A percentile compares a stretch with the other conserved stretches of the same genome.
Conservation (phyloP, 169 alveolate genomes). For the Plasmodium gaboni region DNA sequence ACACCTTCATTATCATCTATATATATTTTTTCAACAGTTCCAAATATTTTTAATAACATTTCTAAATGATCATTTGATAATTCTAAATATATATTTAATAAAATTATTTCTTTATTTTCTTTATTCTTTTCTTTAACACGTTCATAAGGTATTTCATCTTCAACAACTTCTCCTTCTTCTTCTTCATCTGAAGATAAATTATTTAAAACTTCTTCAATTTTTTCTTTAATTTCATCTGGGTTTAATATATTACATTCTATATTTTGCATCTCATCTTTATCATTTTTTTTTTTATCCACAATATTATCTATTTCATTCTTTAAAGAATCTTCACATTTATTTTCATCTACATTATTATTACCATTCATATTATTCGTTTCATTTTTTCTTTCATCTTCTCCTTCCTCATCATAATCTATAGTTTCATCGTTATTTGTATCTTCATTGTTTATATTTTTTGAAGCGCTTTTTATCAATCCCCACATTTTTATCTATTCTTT, state of each 20-base stretch:
- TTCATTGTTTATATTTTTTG: too few relatives aligned
- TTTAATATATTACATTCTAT: not conserved
- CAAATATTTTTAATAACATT: conserved; percentile 26
- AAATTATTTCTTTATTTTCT: conserved; percentile 33
- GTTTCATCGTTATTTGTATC: conserved; percentile 3
- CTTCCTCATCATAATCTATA: conserved; percentile 27
- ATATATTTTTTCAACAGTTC: conserved; percentile 12
- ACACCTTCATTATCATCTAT: conserved; percentile 56
- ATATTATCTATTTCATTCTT: not conserved
- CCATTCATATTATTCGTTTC: not conserved
- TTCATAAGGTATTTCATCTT: conserved; percentile 72
- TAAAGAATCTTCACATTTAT: not conserved
- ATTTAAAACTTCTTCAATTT: conserved; percentile 15
- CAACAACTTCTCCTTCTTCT: conserved; percentile 74
- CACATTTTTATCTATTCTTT: too few relatives aligned
- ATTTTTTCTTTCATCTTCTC: not conserved
- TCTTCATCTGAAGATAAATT: conserved; percentile 60
- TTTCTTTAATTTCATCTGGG: conserved; percentile 16
- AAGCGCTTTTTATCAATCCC: too few relatives aligned
- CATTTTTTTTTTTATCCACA: not conserved
- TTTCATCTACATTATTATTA: not conserved
- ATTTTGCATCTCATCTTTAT: not conserved
- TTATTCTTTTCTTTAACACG: conserved; percentile 49
- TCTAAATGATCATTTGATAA: conserved; percentile 18
- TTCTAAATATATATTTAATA: conserved; percentile 36